Base-by-base conservation (phyloP, 2,329 filamentous ascomycete genomes). In the Pseudogymnoascus sp. region DNA sequence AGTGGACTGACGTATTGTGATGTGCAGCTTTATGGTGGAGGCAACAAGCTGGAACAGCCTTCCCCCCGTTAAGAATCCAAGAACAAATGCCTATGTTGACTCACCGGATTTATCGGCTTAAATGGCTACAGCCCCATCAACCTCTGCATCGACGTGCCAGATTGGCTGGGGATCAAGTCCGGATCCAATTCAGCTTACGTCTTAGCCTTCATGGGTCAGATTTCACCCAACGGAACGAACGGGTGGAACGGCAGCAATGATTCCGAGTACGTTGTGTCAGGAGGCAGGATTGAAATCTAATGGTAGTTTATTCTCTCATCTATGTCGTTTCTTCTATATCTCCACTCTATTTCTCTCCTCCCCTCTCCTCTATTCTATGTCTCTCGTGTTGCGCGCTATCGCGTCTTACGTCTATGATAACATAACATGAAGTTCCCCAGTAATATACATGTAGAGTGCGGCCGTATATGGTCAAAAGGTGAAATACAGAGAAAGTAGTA, bases 401-500 rank as follows among this genome's bases (percentile, higher is more conserved):
- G 49, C 49, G 28, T 56, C 49, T 18, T 21, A 34, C 7, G 18
- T 56, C n/a, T 16, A 18, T 56, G 28, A 21, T 34, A 18, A 34
- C 28, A 56, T 56, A 56, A 56, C 28, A 56, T 56, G 1, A 34
- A 56, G 9, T 1, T 21, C n/a, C 3, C 28, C 16, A 16, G 9
- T 34, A 56, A 53, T 56, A 16, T 56, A 34, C 28, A 56, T 3
- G 49, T 56, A 16, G 28, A 9, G 28, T 34, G 49, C 14, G 49
- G n/a, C n/a, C 49, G n/a, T 34, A 56, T 56, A 36, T 34, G 49
- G 16, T 56, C 49, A 36, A 56, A 53, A 56, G 21, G 28, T 34
- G 34, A 56, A 21, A 21, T 56, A 56, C 49, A 56, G 49, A 56
- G 28, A 56, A 42, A 56, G 49, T 56, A 56, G 16, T 34, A 21